phyloP scores from a whole-genome alignment of 495 filamentous ascomycete genomes.

The Neurospora cerealis region DNA sequence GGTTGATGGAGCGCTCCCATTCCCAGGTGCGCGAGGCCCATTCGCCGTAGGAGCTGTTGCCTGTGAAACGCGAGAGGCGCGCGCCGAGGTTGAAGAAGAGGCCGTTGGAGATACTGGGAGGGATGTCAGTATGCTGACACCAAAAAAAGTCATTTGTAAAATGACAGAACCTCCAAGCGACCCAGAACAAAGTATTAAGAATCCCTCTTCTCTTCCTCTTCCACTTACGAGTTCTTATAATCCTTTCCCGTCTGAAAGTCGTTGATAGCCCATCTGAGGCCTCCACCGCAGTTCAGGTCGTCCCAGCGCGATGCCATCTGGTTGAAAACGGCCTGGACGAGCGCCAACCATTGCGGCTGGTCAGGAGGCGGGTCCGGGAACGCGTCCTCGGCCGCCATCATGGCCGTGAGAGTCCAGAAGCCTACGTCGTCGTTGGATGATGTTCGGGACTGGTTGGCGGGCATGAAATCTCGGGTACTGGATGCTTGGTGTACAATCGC shows the following conservation, averaged over 20 bases:
- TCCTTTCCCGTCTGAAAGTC: conserved; percentile 70
- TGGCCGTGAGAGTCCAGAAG: conserved; percentile 77
- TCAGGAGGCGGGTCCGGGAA: conserved; percentile 55
- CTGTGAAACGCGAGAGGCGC: conserved; percentile 62
- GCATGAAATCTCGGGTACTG: conserved; percentile 61
- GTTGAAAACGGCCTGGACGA: conserved; percentile 74
- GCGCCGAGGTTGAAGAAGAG: conserved; percentile 77
- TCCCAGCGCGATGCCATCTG: conserved; percentile 62
- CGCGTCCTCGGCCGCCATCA: conserved; percentile 71
- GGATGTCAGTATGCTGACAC: not conserved
- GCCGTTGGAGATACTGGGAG: conserved; percentile 55
- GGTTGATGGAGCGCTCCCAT: conserved; percentile 51
- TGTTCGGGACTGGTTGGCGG: conserved; percentile 66
- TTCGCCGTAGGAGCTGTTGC: conserved; percentile 62
- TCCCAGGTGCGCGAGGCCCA: conserved; percentile 66
- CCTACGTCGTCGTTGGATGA: conserved; percentile 78
- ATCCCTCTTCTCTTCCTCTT: not conserved
- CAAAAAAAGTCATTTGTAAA: not conserved
- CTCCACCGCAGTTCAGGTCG: conserved; percentile 55
- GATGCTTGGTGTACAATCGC: conserved; percentile 64
- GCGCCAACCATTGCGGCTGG: conserved; percentile 64
- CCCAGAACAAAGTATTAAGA: not conserved
- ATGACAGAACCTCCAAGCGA: not conserved
- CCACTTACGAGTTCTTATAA: conserved; percentile 55
- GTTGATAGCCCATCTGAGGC: conserved; percentile 79